Evolutionary conservation across 2,329 filamentous ascomycete species (phyloP).

Genomic region (Leptographium procerum): DNA sequence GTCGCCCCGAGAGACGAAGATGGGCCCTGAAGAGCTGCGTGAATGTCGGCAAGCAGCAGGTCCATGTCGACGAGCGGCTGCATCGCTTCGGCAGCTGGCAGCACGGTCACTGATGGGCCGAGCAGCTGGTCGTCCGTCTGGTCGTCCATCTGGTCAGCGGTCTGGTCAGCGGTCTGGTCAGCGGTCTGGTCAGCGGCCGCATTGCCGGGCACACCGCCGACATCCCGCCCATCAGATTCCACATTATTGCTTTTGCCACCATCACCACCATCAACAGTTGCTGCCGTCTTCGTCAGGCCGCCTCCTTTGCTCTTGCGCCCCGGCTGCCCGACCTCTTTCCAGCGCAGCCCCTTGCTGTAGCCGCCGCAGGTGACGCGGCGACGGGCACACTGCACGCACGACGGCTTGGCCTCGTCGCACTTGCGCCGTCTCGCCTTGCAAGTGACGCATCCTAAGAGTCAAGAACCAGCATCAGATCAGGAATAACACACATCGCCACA

Average conservation of each 20-base stretch:
- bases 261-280: too few relatives aligned
- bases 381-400: background rate
- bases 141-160: background rate
- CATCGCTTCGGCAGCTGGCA: background rate
- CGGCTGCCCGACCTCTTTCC: slow-evolving; percentile 1
- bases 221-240: too few relatives aligned
- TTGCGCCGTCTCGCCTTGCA: slow-evolving; percentile 5
- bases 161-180: too few relatives aligned
- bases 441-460: slow-evolving; percentile 1
- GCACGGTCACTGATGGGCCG: too few relatives aligned
- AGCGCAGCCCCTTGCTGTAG: slow-evolving; percentile 2
- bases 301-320: background rate
- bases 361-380: background rate
- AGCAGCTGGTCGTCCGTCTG: background rate
- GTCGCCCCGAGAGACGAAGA: background rate
- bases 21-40: background rate
- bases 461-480: background rate
- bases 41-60: background rate
- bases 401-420: slow-evolving; percentile 5
- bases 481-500: background rate
- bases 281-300: too few relatives aligned
- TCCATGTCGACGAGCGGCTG: background rate
- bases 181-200: too few relatives aligned
- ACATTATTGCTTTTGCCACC: too few relatives aligned
- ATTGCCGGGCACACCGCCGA: too few relatives aligned